Evolutionary conservation across 1,284 basidiomycete species (phyloP).

Genomic region (Ustilago bromivora): DNA sequence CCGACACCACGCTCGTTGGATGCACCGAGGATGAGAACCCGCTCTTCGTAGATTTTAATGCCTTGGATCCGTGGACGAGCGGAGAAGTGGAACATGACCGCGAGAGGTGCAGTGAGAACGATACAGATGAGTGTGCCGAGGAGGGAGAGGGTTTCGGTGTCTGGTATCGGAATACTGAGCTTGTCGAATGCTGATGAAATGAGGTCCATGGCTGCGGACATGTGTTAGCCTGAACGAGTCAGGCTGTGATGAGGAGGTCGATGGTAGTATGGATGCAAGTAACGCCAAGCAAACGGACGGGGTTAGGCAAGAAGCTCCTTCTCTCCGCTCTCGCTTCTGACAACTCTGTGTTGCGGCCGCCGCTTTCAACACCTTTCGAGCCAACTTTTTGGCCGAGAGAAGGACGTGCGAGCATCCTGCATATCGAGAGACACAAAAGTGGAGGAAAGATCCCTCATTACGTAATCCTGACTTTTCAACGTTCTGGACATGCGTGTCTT

Average conservation of each 20-base stretch:
- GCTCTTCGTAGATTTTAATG: conserved; percentile 73
- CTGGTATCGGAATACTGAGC: conserved; percentile 29
- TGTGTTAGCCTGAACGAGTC: background rate
- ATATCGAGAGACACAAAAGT: conserved; percentile 2
- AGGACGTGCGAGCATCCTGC: conserved; percentile 3
- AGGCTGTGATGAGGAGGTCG: no score
- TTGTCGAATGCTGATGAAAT: conserved; percentile 17
- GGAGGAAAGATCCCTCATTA: conserved; percentile 20
- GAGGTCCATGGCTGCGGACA: conserved; percentile 35
- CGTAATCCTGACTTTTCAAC: conserved; percentile 24
- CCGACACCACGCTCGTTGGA: conserved; percentile 81
- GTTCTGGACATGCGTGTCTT: background rate
- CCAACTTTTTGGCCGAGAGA: background rate
- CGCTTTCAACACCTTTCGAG: conserved; percentile 7
- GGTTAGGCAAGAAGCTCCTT: conserved; percentile 18
- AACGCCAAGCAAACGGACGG: background rate
- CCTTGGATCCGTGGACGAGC: conserved; percentile 31
- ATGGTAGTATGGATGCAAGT: background rate
- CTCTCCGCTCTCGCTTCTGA: background rate
- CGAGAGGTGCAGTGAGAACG: conserved; percentile 21
- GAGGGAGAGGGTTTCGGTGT: conserved; percentile 40
- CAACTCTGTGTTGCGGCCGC: background rate
- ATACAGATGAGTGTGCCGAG: conserved; percentile 38
- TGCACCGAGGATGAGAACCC: conserved; percentile 83
- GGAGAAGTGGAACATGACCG: conserved; percentile 37